These are phyloP conservation scores for Perilla frutescens DNA, from an alignment of 257 asterid genomes.

Conservation along the genomic window DNA sequence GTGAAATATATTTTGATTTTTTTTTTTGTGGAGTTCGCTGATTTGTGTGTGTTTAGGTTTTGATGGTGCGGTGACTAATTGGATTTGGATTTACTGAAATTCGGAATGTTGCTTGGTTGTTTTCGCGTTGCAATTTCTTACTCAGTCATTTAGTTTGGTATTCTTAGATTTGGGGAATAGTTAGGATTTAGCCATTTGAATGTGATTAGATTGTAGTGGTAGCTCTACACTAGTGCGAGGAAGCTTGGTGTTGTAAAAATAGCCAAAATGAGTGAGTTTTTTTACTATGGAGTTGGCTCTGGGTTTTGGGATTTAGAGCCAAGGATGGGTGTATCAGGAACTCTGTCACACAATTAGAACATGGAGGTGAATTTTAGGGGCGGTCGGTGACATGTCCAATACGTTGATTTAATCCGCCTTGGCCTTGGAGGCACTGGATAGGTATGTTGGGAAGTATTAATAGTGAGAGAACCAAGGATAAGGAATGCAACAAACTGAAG, in stretches of 20 bases:
- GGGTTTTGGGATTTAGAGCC: conserved; percentile 1
- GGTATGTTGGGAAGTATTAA: conserved; percentile 11
- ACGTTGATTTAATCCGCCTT: not conserved
- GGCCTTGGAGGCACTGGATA: conserved; percentile 20
- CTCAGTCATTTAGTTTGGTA: conserved; percentile 19
- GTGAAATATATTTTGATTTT: not conserved
- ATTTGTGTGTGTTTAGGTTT: conserved; percentile 29
- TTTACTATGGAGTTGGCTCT: conserved; percentile 4
- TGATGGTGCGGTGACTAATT: conserved; percentile 24
- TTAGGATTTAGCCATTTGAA: conserved; percentile 21
- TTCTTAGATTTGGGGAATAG: conserved; percentile 23
- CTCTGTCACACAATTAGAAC: conserved; percentile 15
- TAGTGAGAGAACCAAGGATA: not conserved
- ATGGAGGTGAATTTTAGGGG: conserved; percentile 11
- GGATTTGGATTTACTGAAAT: conserved; percentile 23
- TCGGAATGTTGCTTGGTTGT: conserved; percentile 22
- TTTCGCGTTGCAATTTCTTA: conserved; percentile 14
- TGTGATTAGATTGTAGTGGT: conserved; percentile 22
- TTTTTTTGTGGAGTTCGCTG: conserved; percentile 27
- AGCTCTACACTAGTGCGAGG: conserved; percentile 22
- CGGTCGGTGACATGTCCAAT: conserved; percentile 1
- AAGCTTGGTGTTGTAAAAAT: conserved; percentile 17
- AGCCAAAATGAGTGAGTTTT: conserved; percentile 4
- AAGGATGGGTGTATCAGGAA: not conserved
- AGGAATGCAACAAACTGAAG: conserved; percentile 11